Conservation (phyloP, 139 green algal species). For the Chlamydomonas sphaeroides region DNA sequence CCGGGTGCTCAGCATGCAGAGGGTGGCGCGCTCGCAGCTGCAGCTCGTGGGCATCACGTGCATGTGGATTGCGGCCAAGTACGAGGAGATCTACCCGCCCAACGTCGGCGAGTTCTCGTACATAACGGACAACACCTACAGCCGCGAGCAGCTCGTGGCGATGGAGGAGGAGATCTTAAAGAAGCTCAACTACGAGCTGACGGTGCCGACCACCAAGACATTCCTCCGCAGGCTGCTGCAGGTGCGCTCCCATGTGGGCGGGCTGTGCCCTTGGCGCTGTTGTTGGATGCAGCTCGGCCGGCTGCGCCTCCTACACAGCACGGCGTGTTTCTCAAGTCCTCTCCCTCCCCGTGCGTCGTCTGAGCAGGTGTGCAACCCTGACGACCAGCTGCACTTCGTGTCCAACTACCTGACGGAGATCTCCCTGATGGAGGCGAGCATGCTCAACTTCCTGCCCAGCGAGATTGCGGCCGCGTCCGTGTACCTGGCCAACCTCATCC, state of each 20-base stretch:
- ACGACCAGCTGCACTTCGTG: constrained; percentile 73
- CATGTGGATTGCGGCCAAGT: constrained; percentile 97
- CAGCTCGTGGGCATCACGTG: constrained; percentile 88
- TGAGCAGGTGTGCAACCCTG: constrained; percentile 62
- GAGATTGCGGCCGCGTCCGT: constrained; percentile 82
- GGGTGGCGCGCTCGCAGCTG: constrained; percentile 63
- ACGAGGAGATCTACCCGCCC: constrained; percentile 98
- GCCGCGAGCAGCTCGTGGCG: constrained; percentile 80
- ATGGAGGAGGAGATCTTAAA: constrained; percentile 90
- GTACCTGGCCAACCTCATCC: constrained; percentile 79
- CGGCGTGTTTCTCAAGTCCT: too few species aligned
- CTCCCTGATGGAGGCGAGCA: constrained; percentile 85
- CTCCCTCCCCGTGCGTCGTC: too few species aligned
- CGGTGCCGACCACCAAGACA: constrained; percentile 89
- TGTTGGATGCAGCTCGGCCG: too few species aligned
- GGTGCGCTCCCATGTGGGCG: too few species aligned
- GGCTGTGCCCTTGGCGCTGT: too few species aligned
- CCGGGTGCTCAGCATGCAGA: constrained; percentile 81
- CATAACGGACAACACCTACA: constrained; percentile 99
- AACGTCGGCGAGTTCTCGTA: constrained; percentile 94
- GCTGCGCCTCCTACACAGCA: too few species aligned
- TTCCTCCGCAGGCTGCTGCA: constrained; percentile 83
- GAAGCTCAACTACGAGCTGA: constrained; percentile 90
- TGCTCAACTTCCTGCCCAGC: constrained; percentile 84
- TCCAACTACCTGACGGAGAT: constrained; percentile 92